A percentile compares a stretch with the other conserved stretches of the same genome.
Evolutionary conservation across 208 protist species (phyloP).

Genomic region (Leishmania braziliensis): DNA sequence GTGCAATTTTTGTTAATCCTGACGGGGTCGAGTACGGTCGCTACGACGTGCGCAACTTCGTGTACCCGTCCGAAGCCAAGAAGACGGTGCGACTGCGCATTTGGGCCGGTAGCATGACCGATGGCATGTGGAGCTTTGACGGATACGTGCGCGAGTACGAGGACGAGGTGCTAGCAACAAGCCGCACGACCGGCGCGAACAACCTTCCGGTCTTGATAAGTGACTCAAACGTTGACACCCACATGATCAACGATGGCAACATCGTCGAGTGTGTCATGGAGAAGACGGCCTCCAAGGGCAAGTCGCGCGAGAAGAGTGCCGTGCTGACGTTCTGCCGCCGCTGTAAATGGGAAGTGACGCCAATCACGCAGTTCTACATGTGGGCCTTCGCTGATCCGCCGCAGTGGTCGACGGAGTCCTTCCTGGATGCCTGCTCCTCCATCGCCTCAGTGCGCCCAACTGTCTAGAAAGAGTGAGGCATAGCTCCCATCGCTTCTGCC

Average conservation of each 20-base stretch:
- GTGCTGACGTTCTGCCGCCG: slow-evolving; percentile 60
- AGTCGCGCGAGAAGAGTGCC: slow-evolving; percentile 35
- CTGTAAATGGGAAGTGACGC: slow-evolving; percentile 72
- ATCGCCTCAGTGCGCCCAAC: slow-evolving; percentile 35
- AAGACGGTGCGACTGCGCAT: slow-evolving; percentile 80
- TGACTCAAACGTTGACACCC: slow-evolving; percentile 51
- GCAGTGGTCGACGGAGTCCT: slow-evolving; percentile 55
- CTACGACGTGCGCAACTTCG: slow-evolving; percentile 81
- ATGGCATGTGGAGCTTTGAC: slow-evolving; percentile 75
- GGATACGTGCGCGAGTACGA: slow-evolving; percentile 51
- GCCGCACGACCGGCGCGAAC: slow-evolving; percentile 30
- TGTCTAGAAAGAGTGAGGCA: slow-evolving; percentile 1
- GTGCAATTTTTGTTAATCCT: slow-evolving; percentile 82
- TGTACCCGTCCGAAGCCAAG: slow-evolving; percentile 58
- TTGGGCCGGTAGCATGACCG: slow-evolving; percentile 45
- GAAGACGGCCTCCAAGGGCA: slow-evolving; percentile 32
- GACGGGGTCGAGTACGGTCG: slow-evolving; percentile 63
- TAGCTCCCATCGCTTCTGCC: not conserved
- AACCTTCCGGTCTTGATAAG: slow-evolving; percentile 53
- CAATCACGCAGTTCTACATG: slow-evolving; percentile 72
- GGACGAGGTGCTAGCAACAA: slow-evolving; percentile 45
- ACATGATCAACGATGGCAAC: slow-evolving; percentile 87
- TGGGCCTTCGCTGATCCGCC: slow-evolving; percentile 48
- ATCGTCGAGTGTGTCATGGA: slow-evolving; percentile 80
- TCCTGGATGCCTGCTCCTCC: slow-evolving; percentile 54